These are phyloP conservation scores for Verticillium nonalfalfae DNA, from an alignment of 2,329 filamentous ascomycete species.

Conservation along the genomic window DNA sequence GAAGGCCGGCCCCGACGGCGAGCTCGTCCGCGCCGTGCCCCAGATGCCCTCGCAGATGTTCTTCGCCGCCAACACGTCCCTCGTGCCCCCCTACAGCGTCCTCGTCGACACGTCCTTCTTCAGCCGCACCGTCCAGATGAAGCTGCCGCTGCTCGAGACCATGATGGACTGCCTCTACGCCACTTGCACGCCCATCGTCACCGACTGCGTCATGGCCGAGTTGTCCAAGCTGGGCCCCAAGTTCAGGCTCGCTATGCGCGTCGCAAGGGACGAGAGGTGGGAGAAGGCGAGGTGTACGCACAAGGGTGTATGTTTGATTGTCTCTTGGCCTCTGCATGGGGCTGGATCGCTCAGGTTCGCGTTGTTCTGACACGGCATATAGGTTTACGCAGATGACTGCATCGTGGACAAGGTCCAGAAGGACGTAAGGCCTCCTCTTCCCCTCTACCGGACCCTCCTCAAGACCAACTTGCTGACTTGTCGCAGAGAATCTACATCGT, in stretches of 20 bases:
- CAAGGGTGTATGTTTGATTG: conserved; percentile 54
- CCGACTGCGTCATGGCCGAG: conserved; percentile 53
- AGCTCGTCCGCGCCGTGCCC: conserved; percentile 71
- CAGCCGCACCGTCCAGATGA: conserved; percentile 67
- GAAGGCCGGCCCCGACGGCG: conserved; percentile 45
- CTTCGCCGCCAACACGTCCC: conserved; percentile 81
- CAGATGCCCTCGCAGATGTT: conserved; percentile 80
- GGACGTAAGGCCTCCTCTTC: neutral
- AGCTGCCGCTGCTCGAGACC: conserved; percentile 78
- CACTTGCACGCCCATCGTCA: conserved; percentile 85
- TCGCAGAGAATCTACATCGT: conserved; percentile 64
- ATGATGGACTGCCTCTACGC: conserved; percentile 95
- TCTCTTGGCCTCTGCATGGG: too few relatives aligned
- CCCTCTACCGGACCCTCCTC: neutral
- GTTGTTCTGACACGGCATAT: conserved; percentile 43
- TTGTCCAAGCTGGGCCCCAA: conserved; percentile 84
- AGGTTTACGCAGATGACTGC: conserved; percentile 76
- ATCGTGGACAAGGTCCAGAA: conserved; percentile 69
- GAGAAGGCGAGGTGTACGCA: conserved; percentile 83
- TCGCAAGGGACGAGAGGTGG: conserved; percentile 86
- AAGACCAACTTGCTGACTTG: neutral
- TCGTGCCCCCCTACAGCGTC: conserved; percentile 75
- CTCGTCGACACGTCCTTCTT: conserved; percentile 61
- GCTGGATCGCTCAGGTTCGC: neutral
- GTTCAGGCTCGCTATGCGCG: conserved; percentile 78